These are phyloP conservation scores for Cerioporus squamosus DNA, from an alignment of 1,284 basidiomycete genomes.

Conservation along the genomic window DNA sequence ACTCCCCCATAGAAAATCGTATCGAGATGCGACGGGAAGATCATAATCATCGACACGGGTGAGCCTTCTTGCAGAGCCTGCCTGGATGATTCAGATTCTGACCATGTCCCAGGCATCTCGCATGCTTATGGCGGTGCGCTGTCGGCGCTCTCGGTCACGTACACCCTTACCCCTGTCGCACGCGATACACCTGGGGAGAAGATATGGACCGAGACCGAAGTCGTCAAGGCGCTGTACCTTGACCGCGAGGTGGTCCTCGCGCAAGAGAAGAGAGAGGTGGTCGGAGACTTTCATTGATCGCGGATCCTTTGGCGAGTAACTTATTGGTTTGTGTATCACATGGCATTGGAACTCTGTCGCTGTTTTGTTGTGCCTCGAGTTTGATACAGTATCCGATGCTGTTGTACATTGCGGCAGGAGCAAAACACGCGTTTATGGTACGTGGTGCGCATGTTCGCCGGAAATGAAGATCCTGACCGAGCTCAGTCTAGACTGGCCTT, in stretches of 20 bases:
- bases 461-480: neutral
- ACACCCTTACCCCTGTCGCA: conserved; percentile 65
- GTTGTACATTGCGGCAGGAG: too few species aligned
- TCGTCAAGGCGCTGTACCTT: conserved; percentile 78
- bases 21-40: conserved; percentile 81
- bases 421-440: conserved; percentile 10
- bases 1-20: conserved; percentile 61
- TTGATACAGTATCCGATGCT: too few species aligned
- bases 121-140: conserved; percentile 92
- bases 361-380: too few species aligned
- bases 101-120: conserved; percentile 69
- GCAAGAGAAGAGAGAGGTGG: conserved; percentile 51
- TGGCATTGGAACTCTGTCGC: neutral
- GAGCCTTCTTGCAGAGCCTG: conserved; percentile 10
- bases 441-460: conserved; percentile 4
- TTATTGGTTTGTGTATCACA: conserved; percentile 10
- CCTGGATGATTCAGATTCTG: neutral
- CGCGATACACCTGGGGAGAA: conserved; percentile 34
- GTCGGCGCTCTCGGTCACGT: conserved; percentile 85
- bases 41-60: conserved; percentile 92
- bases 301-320: conserved; percentile 11
- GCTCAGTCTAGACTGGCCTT: neutral
- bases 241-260: conserved; percentile 59
- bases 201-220: conserved; percentile 76
- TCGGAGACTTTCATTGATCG: conserved; percentile 44